phyloP scores from a whole-genome alignment of 2,329 filamentous ascomycete species.

The Fusarium verrucosum region DNA sequence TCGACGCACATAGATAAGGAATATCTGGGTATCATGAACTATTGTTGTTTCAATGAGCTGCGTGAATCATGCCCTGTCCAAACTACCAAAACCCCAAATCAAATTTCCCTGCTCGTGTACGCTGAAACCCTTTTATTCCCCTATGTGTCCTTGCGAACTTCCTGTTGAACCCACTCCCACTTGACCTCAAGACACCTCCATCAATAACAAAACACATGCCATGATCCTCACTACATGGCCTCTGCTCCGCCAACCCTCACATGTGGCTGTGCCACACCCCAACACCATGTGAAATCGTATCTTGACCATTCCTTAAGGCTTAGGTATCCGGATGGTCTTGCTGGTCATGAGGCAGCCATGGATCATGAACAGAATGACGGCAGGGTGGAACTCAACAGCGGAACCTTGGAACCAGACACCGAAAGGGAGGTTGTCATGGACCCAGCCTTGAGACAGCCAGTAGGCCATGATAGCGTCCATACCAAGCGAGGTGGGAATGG shows the following conservation, averaged over 20 bases:
- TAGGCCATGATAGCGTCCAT: conserved; percentile 88
- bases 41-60: conserved; percentile 39
- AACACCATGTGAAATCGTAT: conserved; percentile 29
- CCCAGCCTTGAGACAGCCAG: conserved; percentile 84
- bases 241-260: not conserved
- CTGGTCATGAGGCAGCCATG: conserved; percentile 96
- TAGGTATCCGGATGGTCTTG: conserved; percentile 93
- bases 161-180: not conserved
- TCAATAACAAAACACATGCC: not conserved
- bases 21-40: conserved; percentile 44
- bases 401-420: conserved; percentile 75
- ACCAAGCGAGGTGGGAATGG: conserved; percentile 88
- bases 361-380: conserved; percentile 81
- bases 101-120: conserved; percentile 5
- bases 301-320: conserved; percentile 64
- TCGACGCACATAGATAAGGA: conserved; percentile 12
- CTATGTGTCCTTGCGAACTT: conserved; percentile 3
- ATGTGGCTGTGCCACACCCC: conserved; percentile 4
- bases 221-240: conserved; percentile 1
- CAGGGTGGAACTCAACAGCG: conserved; percentile 82
- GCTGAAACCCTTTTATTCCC: conserved; percentile 3
- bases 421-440: conserved; percentile 79
- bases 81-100: conserved; percentile 21
- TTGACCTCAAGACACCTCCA: too few relatives aligned
- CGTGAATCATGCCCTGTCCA: conserved; percentile 40